Evolutionary conservation across 495 filamentous ascomycete genomes (phyloP).

Genomic region (Geoglossum glabrum): DNA sequence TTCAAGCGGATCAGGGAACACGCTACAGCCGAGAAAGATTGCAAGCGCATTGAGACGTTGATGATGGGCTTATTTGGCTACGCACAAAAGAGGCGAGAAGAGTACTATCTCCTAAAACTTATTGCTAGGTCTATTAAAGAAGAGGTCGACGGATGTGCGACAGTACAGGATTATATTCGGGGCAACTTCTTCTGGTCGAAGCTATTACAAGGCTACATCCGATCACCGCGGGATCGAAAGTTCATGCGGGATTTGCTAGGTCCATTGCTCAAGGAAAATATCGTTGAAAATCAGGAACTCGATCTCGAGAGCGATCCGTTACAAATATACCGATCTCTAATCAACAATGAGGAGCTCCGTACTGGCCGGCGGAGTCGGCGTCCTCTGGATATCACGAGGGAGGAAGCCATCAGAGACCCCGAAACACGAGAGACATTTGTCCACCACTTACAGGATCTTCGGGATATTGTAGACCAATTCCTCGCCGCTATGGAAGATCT

Average conservation of each 20-base stretch:
- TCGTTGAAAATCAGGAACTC: conserved; percentile 75
- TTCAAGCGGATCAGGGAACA: conserved; percentile 71
- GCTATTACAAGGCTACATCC: conserved; percentile 67
- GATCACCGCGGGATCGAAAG: conserved; percentile 81
- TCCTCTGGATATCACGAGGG: conserved; percentile 61
- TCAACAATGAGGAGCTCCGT: conserved; percentile 91
- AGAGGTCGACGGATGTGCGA: conserved; percentile 55
- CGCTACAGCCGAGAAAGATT: conserved; percentile 76
- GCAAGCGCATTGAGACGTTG: conserved; percentile 72
- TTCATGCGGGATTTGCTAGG: conserved; percentile 74
- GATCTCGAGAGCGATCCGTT: conserved; percentile 94
- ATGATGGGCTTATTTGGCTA: conserved; percentile 97
- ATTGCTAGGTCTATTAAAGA: conserved; percentile 66
- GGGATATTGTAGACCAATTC: conserved; percentile 82
- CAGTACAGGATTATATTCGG: conserved; percentile 67
- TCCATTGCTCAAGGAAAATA: conserved; percentile 62
- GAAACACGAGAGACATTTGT: conserved; percentile 87
- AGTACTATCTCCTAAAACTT: conserved; percentile 89
- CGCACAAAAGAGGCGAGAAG: conserved; percentile 86
- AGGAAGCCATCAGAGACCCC: conserved; percentile 79
- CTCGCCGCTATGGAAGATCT: conserved; percentile 63
- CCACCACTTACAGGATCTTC: conserved; percentile 75
- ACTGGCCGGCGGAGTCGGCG: conserved; percentile 69
- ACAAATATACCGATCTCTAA: conserved; percentile 85
- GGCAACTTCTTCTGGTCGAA: conserved; percentile 88